phyloP scores from a whole-genome alignment of 805 yeast species.

The Nakazawaea ambrosiae region DNA sequence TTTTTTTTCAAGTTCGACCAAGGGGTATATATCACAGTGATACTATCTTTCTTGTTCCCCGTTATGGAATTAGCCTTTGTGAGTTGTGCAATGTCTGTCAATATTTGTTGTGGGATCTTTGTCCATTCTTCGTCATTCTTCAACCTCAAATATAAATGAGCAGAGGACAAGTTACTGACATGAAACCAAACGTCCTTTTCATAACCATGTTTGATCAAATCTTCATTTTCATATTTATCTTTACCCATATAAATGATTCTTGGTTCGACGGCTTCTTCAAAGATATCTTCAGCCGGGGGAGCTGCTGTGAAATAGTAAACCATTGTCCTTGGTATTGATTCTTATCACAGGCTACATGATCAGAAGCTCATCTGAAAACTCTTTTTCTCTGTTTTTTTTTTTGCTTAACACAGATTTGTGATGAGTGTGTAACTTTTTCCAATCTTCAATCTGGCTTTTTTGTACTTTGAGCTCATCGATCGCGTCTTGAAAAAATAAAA shows the following conservation, averaged over 20 bases:
- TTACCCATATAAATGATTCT: constrained; percentile 58
- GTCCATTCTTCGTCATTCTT: constrained; percentile 39
- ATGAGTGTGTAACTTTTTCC: too few species aligned
- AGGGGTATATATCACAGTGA: constrained; percentile 67
- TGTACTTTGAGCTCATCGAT: too few species aligned
- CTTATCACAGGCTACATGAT: background rate
- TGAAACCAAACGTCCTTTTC: constrained; percentile 75
- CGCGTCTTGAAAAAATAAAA: too few species aligned
- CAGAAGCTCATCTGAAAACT: background rate
- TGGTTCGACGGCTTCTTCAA: constrained; percentile 18
- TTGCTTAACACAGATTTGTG: too few species aligned
- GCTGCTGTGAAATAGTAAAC: constrained; percentile 36
- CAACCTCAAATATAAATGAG: constrained; percentile 65
- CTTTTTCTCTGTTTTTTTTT: too few species aligned
- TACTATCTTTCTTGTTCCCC: constrained; percentile 62
- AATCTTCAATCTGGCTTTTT: too few species aligned
- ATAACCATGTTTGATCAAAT: constrained; percentile 53
- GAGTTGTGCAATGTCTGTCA: constrained; percentile 53
- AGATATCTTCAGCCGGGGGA: constrained; percentile 24
- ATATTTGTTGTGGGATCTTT: constrained; percentile 42
- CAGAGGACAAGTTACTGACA: constrained; percentile 69
- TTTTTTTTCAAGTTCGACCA: constrained; percentile 62
- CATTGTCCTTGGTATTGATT: constrained; percentile 24
- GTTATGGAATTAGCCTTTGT: constrained; percentile 74
- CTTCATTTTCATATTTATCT: constrained; percentile 65